These are phyloP conservation scores for Talaromyces sp. DNA, from an alignment of 2,329 filamentous ascomycete genomes.

Conservation along the genomic window DNA sequence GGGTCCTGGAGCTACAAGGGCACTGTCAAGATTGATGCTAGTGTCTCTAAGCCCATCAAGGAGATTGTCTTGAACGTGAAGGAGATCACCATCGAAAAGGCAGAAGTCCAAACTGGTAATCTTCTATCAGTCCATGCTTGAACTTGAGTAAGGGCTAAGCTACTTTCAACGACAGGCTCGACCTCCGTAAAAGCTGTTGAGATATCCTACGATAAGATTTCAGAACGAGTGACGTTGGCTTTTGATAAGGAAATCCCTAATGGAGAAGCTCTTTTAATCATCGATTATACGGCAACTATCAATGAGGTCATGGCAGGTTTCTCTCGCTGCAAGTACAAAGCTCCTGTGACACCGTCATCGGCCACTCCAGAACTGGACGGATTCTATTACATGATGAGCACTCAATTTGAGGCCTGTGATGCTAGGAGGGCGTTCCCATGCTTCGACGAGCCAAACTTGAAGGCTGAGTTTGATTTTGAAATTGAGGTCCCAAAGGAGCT, in stretches of 20 bases:
- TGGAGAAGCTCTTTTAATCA: constrained; percentile 63
- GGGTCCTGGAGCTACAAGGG: constrained; percentile 80
- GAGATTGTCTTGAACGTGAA: constrained; percentile 81
- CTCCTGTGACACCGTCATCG: constrained; percentile 63
- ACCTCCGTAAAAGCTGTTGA: constrained; percentile 52
- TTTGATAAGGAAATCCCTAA: constrained; percentile 70
- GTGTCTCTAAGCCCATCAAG: constrained; percentile 67
- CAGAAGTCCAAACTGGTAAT: constrained; percentile 37
- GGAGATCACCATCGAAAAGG: constrained; percentile 71
- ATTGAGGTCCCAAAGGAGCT: constrained; percentile 87
- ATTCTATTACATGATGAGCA: constrained; percentile 75
- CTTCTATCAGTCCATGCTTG: constrained; percentile 20
- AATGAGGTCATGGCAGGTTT: constrained; percentile 93
- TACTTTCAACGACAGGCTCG: constrained; percentile 23
- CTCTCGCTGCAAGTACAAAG: constrained; percentile 92
- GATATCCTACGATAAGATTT: constrained; percentile 76
- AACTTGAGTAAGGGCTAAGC: background rate
- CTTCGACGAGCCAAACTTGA: constrained; percentile 96
- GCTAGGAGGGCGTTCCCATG: constrained; percentile 93
- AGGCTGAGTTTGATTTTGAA: constrained; percentile 90
- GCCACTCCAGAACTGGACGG: constrained; percentile 72
- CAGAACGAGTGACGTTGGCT: constrained; percentile 74
- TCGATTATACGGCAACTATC: constrained; percentile 75
- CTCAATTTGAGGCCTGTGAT: constrained; percentile 96
- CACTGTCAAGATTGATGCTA: constrained; percentile 72